A percentile compares a stretch with the other conserved stretches of the same genome.
phyloP scores from a whole-genome alignment of 1,284 basidiomycete genomes.

The Gymnopus androsaceus region DNA sequence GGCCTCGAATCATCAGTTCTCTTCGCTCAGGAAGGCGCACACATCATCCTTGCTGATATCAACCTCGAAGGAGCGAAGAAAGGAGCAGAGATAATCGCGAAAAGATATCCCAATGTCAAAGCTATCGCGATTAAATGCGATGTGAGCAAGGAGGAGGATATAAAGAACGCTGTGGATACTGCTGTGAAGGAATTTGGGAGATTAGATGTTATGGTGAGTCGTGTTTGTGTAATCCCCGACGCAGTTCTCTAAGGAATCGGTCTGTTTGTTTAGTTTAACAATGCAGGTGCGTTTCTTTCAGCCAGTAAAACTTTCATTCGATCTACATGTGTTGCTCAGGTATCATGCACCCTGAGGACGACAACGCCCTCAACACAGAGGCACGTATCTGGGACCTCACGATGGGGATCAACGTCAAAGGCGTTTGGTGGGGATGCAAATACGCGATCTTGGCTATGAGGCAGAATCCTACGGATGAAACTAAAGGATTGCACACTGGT shows the following conservation, averaged over 20 bases:
- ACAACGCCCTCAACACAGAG: conserved; percentile 93
- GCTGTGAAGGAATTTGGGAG: conserved; percentile 86
- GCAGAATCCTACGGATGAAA: conserved; percentile 80
- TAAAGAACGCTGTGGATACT: conserved; percentile 79
- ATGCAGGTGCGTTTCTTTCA: conserved; percentile 60
- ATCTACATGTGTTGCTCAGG: conserved; percentile 41
- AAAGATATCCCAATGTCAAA: conserved; percentile 71
- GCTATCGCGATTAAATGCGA: conserved; percentile 79
- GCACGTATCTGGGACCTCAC: conserved; percentile 95
- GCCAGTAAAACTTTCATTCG: background rate
- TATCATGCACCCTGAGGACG: conserved; percentile 95
- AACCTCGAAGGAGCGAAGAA: conserved; percentile 78
- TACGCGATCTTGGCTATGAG: conserved; percentile 96
- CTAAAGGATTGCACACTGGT: conserved; percentile 79
- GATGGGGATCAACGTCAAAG: conserved; percentile 94
- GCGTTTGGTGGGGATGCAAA: conserved; percentile 98
- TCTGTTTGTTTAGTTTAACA: conserved; percentile 69
- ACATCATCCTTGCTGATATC: conserved; percentile 86
- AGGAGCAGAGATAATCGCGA: conserved; percentile 63
- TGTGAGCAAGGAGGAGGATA: conserved; percentile 85
- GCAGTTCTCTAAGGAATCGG: background rate
- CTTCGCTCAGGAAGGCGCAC: conserved; percentile 91
- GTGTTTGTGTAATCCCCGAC: background rate
- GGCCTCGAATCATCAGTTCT: conserved; percentile 91
- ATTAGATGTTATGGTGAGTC: conserved; percentile 85